These are phyloP conservation scores for Citrus sp. DNA, from an alignment of 345 rosid species.

Conservation along the genomic window DNA sequence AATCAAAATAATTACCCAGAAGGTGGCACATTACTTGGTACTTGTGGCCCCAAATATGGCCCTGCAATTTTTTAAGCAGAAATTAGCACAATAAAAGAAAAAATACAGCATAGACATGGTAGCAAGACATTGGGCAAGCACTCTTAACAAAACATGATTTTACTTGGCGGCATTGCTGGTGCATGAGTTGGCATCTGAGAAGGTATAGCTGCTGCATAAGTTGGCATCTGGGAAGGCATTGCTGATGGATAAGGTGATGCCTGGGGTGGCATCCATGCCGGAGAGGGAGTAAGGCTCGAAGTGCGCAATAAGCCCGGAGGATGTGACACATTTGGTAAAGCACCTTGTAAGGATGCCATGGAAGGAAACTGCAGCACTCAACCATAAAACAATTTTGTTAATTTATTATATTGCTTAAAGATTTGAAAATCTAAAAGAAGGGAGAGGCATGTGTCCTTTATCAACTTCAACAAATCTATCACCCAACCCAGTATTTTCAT, in stretches of 20 bases:
- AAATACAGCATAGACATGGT: not conserved
- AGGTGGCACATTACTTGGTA: conserved; percentile 42
- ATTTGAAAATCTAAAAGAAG: not conserved
- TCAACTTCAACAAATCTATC: not conserved
- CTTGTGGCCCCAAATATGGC: conserved; percentile 47
- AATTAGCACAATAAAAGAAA: conserved; percentile 9
- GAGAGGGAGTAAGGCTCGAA: conserved; percentile 37
- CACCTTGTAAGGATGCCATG: conserved; percentile 63
- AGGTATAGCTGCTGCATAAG: conserved; percentile 36
- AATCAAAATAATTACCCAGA: conserved; percentile 43
- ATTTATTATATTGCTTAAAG: not conserved
- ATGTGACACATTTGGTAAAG: conserved; percentile 51
- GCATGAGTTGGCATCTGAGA: conserved; percentile 26
- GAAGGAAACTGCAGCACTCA: conserved; percentile 68
- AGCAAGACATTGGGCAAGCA: not conserved
- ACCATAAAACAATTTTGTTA: not conserved
- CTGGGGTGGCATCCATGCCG: conserved; percentile 48
- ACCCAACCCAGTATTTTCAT: not conserved
- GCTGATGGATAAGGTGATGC: conserved; percentile 39
- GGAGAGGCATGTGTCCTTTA: not conserved
- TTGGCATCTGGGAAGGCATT: conserved; percentile 42
- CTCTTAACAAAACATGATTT: not conserved
- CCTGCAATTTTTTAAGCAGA: conserved; percentile 45
- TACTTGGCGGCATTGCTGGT: conserved; percentile 65
- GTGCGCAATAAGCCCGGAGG: conserved; percentile 40